Evolutionary conservation across 2,329 filamentous ascomycete species (phyloP).

Genomic region (Nigrospora osmanthi): DNA sequence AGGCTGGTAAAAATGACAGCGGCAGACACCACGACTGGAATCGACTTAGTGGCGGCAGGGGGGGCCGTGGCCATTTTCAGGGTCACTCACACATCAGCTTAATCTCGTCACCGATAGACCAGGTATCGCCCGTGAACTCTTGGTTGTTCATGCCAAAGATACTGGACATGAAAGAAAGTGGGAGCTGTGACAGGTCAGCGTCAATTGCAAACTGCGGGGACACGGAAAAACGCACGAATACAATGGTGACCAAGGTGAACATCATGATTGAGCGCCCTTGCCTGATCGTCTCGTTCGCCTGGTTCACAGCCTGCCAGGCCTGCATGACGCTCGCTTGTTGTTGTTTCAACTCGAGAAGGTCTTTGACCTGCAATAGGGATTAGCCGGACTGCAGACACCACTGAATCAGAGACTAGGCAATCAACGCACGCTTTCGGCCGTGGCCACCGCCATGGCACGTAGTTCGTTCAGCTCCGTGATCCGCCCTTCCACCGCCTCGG

Average conservation of each 20-base stretch:
- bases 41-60: background rate
- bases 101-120: slow-evolving; percentile 6
- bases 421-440: slow-evolving; percentile 21
- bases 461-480: slow-evolving; percentile 26
- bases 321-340: slow-evolving; percentile 37
- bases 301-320: slow-evolving; percentile 29
- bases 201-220: no score
- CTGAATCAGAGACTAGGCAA: background rate
- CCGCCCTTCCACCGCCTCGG: slow-evolving; percentile 15
- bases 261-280: slow-evolving; percentile 36
- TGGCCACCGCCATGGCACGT: slow-evolving; percentile 20
- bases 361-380: slow-evolving; percentile 20
- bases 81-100: slow-evolving; percentile 15
- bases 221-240: slow-evolving; percentile 27
- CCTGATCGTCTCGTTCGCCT: slow-evolving; percentile 28
- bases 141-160: slow-evolving; percentile 30
- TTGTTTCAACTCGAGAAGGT: slow-evolving; percentile 33
- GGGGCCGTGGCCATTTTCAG: no score
- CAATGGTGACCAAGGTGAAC: slow-evolving; percentile 37
- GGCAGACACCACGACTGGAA: background rate
- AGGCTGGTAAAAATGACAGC: background rate
- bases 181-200: slow-evolving; percentile 14
- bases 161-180: slow-evolving; percentile 27
- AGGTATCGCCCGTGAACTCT: slow-evolving; percentile 8
- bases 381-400: background rate